phyloP scores from a whole-genome alignment of 2,329 filamentous ascomycete genomes.

The Xylaria hypoxylon region DNA sequence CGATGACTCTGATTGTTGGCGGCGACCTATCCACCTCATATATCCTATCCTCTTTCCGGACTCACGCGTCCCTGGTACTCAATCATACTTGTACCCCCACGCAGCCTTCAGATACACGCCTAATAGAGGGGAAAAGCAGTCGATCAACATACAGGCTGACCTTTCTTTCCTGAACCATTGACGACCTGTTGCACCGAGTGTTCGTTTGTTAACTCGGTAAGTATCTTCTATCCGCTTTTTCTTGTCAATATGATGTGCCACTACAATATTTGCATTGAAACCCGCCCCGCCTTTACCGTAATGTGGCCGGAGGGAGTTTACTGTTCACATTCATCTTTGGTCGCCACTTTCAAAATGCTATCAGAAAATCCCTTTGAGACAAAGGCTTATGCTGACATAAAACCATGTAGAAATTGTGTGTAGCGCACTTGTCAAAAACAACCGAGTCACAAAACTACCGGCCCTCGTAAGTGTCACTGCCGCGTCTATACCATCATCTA shows the following conservation, averaged over 20 bases:
- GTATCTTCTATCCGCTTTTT: background rate
- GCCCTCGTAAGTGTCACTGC: background rate
- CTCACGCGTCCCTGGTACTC: background rate
- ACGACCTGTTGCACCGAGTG: background rate
- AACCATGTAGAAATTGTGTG: background rate
- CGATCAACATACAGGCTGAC: background rate
- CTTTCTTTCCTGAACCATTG: background rate
- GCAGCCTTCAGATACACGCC: background rate
- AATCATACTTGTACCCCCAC: background rate
- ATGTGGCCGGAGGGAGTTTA: background rate
- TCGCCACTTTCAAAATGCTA: background rate
- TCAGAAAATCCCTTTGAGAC: background rate
- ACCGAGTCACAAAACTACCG: background rate
- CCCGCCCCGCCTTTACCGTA: background rate
- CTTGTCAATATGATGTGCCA: background rate
- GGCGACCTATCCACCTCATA: background rate
- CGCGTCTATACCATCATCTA: background rate
- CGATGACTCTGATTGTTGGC: background rate
- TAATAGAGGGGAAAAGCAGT: background rate
- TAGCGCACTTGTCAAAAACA: background rate
- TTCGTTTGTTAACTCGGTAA: background rate
- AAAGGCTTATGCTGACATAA: slow-evolving; percentile 5
- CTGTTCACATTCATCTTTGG: background rate
- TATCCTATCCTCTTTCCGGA: no score
- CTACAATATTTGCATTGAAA: background rate